Percentiles rank a stretch among this genome's conserved stretches.
Conservation (phyloP, 2,329 filamentous ascomycete species). For the Trichoderma sp. region DNA sequence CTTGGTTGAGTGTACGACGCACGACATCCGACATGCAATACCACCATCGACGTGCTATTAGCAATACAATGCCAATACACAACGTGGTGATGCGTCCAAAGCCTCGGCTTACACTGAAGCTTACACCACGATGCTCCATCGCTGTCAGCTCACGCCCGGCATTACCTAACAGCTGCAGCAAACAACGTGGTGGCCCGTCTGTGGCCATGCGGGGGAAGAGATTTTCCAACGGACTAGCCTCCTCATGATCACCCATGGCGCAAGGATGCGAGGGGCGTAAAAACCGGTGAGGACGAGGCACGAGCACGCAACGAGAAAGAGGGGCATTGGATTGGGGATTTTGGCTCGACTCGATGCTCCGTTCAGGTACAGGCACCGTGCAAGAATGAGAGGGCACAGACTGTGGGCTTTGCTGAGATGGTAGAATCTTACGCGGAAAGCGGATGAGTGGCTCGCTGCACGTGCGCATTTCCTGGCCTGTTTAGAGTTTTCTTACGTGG, state of each 20-base stretch:
- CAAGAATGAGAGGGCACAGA: background rate
- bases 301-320: background rate
- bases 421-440: background rate
- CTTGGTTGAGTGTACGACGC: background rate
- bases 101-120: background rate
- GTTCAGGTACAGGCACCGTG: slow-evolving; percentile 21
- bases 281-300: slow-evolving; percentile 16
- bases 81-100: background rate
- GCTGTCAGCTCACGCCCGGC: background rate
- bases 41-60: background rate
- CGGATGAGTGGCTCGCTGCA: slow-evolving; percentile 6
- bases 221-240: background rate
- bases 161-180: slow-evolving; percentile 14
- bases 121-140: background rate
- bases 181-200: slow-evolving; percentile 17
- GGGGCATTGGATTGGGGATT: background rate
- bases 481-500: background rate
- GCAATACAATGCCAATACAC: background rate
- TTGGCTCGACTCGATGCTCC: background rate
- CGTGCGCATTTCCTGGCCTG: background rate
- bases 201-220: slow-evolving; percentile 18
- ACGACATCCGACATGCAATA: too few relatives aligned
- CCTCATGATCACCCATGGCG: slow-evolving; percentile 16
- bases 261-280: background rate
- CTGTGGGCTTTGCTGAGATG: background rate